A percentile compares a stretch with the other conserved stretches of the same genome.
phyloP scores from a whole-genome alignment of 225 moss, liverwort and hornwort genomes.

The Bryum argenteum region DNA sequence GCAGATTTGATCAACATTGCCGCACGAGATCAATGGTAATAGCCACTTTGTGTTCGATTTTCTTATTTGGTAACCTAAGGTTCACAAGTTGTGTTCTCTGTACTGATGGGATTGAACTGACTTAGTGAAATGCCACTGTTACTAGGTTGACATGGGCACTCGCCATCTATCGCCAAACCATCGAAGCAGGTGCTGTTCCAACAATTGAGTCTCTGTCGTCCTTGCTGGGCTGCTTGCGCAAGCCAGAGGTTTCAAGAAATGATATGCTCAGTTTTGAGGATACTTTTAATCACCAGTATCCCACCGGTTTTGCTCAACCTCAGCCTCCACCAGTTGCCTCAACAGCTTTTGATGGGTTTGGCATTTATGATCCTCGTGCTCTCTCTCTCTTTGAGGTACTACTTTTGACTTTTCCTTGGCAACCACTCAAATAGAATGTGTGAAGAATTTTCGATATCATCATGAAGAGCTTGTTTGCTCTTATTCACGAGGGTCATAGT shows the following conservation, averaged over 20 bases:
- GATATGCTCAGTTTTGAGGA: conserved; percentile 50
- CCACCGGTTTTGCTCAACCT: conserved; percentile 53
- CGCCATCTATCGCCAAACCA: conserved; percentile 81
- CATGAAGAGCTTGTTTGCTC: not conserved
- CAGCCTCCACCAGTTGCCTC: conserved; percentile 33
- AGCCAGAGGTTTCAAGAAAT: conserved; percentile 55
- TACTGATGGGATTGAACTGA: conserved; percentile 4
- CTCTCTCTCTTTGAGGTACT: conserved; percentile 76
- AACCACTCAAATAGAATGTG: not conserved
- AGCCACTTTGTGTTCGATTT: not conserved
- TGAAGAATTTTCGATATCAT: not conserved
- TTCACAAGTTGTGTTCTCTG: not conserved
- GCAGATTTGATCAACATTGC: conserved; percentile 58
- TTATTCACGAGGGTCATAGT: not conserved
- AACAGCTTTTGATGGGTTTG: conserved; percentile 57
- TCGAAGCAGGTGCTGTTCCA: conserved; percentile 72
- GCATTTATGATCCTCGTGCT: conserved; percentile 89
- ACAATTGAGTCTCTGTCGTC: conserved; percentile 75
- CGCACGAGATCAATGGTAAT: conserved; percentile 81
- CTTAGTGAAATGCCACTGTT: conserved; percentile 7
- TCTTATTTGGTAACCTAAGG: not conserved
- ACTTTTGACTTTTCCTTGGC: conserved; percentile 13
- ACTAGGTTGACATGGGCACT: conserved; percentile 93
- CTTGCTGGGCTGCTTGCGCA: conserved; percentile 93
- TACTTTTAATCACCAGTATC: conserved; percentile 19